Percentiles rank a stretch among this genome's conserved stretches.
These are phyloP conservation scores for Trichocomaceae sp. DNA, from an alignment of 2,329 filamentous ascomycete genomes.

Conservation along the genomic window DNA sequence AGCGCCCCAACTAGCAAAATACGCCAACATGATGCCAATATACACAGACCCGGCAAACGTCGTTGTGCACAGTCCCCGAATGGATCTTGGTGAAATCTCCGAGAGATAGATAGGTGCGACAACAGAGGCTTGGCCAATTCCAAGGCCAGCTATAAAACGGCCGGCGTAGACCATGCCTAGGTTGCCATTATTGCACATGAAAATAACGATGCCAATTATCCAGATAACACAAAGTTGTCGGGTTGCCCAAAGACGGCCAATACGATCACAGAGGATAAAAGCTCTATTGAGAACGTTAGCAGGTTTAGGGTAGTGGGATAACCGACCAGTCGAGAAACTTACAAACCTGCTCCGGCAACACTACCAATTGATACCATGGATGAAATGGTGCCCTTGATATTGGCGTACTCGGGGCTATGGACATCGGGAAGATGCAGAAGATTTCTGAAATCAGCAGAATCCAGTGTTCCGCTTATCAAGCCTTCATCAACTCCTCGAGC, in stretches of 20 bases:
- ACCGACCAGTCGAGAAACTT: too few relatives aligned
- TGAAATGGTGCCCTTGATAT: too few relatives aligned
- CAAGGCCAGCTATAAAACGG: slow-evolving; percentile 59
- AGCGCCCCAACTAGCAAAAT: slow-evolving; percentile 61
- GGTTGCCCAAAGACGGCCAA: slow-evolving; percentile 59
- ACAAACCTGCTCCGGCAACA: too few relatives aligned
- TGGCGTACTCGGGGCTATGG: too few relatives aligned
- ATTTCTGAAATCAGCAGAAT: slow-evolving; percentile 48
- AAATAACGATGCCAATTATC: slow-evolving; percentile 54
- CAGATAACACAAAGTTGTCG: slow-evolving; percentile 52
- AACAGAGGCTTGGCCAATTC: slow-evolving; percentile 61
- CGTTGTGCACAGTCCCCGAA: slow-evolving; percentile 61
- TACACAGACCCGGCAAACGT: slow-evolving; percentile 63
- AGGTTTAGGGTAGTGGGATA: slow-evolving; percentile 38
- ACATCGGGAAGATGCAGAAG: too few relatives aligned
- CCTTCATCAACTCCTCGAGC: slow-evolving; percentile 68
- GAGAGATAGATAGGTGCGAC: slow-evolving; percentile 45
- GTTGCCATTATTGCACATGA: slow-evolving; percentile 51
- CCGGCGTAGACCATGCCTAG: slow-evolving; percentile 57
- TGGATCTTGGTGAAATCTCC: too few relatives aligned
- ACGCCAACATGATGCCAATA: slow-evolving; percentile 66
- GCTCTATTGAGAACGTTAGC: slow-evolving; percentile 35
- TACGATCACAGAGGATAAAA: slow-evolving; percentile 53
- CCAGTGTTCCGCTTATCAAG: slow-evolving; percentile 61
- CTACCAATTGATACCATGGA: too few relatives aligned